Conservation (phyloP, 2,329 filamentous ascomycete genomes). For the Fusarium falciforme region DNA sequence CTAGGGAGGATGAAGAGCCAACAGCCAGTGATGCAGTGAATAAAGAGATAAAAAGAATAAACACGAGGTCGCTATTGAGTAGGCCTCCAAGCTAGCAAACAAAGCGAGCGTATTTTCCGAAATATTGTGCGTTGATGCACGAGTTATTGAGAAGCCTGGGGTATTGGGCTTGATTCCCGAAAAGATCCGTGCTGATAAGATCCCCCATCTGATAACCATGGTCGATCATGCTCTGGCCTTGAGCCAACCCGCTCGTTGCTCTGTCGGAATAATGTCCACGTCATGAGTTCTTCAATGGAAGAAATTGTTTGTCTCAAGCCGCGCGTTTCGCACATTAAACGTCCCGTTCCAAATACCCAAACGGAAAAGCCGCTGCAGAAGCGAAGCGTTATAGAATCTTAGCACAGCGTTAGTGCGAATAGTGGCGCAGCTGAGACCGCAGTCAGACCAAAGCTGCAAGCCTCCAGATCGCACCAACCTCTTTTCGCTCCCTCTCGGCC, state of each 20-base stretch:
- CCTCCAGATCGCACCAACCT: background rate
- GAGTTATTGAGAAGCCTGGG: background rate
- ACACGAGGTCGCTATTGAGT: background rate
- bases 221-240: background rate
- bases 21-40: background rate
- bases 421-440: conserved; percentile 9
- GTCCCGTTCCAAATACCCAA: background rate
- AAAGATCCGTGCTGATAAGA: background rate
- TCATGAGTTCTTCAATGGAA: background rate
- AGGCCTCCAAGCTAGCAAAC: background rate
- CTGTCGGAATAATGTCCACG: background rate
- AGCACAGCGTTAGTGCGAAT: background rate
- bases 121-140: background rate
- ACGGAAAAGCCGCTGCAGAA: background rate
- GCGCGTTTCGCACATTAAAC: background rate
- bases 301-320: background rate
- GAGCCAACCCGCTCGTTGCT: background rate
- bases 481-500: background rate
- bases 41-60: background rate
- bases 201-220: background rate
- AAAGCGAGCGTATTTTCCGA: background rate
- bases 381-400: background rate
- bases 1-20: background rate
- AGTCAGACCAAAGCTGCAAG: background rate
- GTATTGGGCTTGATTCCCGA: background rate